These are phyloP conservation scores for Phytophthora sojae DNA, from an alignment of 352 stramenopile genomes.

Conservation along the genomic window DNA sequence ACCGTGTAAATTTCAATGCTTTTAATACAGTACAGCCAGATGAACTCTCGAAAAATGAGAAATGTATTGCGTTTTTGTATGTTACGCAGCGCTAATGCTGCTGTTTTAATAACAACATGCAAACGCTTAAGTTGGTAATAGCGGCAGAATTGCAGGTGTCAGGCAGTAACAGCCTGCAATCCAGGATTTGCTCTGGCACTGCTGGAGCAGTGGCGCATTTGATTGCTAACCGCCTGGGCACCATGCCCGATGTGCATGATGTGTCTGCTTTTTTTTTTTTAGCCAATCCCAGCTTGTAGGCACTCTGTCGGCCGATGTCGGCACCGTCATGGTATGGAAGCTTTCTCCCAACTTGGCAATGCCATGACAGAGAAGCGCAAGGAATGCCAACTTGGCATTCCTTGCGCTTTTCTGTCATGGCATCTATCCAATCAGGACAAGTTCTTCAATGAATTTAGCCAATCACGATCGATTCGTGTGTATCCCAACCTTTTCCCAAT, in stretches of 20 bases:
- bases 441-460: too few relatives aligned
- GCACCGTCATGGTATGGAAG: background rate
- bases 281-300: background rate
- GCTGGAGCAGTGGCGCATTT: background rate
- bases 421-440: too few relatives aligned
- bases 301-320: background rate
- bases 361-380: too few relatives aligned
- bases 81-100: background rate
- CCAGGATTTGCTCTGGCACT: background rate
- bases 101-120: too few relatives aligned
- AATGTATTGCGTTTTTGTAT: background rate
- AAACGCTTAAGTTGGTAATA: background rate
- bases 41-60: background rate
- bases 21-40: background rate
- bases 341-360: too few relatives aligned
- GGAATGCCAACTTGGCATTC: too few relatives aligned
- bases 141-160: background rate
- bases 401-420: too few relatives aligned
- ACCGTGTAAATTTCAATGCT: background rate
- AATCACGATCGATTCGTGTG: too few relatives aligned
- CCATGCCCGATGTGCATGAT: background rate
- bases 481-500: too few relatives aligned
- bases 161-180: background rate
- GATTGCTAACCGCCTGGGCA: background rate
- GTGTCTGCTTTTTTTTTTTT: background rate